These are phyloP conservation scores for Leccinum barrowsii DNA, from an alignment of 768 basidiomycete genomes.

Conservation along the genomic window DNA sequence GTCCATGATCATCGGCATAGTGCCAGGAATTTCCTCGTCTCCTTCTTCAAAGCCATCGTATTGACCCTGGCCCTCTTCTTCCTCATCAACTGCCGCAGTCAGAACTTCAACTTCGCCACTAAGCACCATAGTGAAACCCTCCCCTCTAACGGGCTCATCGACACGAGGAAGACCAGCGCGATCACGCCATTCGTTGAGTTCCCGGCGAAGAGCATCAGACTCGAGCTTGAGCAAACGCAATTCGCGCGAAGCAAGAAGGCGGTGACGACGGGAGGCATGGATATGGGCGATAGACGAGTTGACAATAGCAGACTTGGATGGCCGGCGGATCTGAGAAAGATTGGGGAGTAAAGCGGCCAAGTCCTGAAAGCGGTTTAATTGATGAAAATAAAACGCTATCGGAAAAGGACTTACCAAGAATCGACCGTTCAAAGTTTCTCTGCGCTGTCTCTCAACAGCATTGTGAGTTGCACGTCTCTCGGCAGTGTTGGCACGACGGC, in stretches of 20 bases:
- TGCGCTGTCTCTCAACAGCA: conserved; percentile 89
- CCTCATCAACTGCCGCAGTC: conserved; percentile 48
- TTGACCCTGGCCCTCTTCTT: conserved; percentile 42
- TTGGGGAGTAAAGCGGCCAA: conserved; percentile 90
- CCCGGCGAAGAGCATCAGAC: conserved; percentile 80
- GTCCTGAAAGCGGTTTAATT: conserved; percentile 47
- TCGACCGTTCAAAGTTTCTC: conserved; percentile 89
- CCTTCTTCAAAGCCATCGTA: conserved; percentile 40
- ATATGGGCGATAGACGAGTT: conserved; percentile 92
- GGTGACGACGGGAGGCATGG: conserved; percentile 77
- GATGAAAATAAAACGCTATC: conserved; percentile 8
- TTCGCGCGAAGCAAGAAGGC: conserved; percentile 77
- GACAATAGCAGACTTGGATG: conserved; percentile 95
- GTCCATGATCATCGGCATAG: conserved; percentile 26
- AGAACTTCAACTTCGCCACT: conserved; percentile 69
- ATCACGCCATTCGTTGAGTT: conserved; percentile 92
- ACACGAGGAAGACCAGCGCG: conserved; percentile 66
- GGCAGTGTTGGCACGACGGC: conserved; percentile 90
- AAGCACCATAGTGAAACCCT: conserved; percentile 69
- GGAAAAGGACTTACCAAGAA: conserved; percentile 63
- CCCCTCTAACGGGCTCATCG: conserved; percentile 70
- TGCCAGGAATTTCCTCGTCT: conserved; percentile 37
- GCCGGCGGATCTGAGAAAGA: conserved; percentile 85
- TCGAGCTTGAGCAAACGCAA: conserved; percentile 77
- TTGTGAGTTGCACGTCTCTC: conserved; percentile 97